Evolutionary conservation across 768 basidiomycete genomes (phyloP).

Genomic region (Phylloporus rhodoxanthus): DNA sequence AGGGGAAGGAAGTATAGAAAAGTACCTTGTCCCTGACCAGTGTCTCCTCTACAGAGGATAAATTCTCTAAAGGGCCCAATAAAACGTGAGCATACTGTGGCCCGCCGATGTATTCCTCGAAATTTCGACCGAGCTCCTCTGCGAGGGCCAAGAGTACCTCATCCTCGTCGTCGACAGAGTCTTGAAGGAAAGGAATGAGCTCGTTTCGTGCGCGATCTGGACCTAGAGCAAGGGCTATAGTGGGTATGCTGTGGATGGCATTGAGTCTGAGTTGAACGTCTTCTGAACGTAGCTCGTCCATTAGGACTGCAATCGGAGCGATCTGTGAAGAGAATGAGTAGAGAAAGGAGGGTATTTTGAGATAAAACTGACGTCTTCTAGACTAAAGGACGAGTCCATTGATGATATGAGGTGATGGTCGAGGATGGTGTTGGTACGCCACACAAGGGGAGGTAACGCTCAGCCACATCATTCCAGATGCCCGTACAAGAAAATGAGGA

Average conservation of each 20-base stretch:
- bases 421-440: slow-evolving; percentile 15
- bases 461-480: slow-evolving; percentile 35
- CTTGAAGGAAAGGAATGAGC: slow-evolving; percentile 93
- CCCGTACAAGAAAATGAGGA: slow-evolving; percentile 44
- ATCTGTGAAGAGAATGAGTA: slow-evolving; percentile 45
- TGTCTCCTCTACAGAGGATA: slow-evolving; percentile 96
- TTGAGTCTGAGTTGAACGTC: slow-evolving; percentile 95
- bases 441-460: slow-evolving; percentile 8
- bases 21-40: slow-evolving; percentile 93
- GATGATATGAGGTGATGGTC: not conserved
- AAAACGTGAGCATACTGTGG: slow-evolving; percentile 79
- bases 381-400: slow-evolving; percentile 63
- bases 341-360: slow-evolving; percentile 2
- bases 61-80: slow-evolving; percentile 88
- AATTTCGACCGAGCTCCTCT: slow-evolving; percentile 87
- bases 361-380: slow-evolving; percentile 57
- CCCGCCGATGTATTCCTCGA: slow-evolving; percentile 94
- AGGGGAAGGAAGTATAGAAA: slow-evolving; percentile 5
- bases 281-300: slow-evolving; percentile 97
- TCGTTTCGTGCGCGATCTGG: slow-evolving; percentile 93
- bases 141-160: slow-evolving; percentile 94
- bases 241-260: slow-evolving; percentile 95
- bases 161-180: slow-evolving; percentile 99
- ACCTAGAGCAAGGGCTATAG: slow-evolving; percentile 94
- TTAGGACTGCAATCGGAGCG: slow-evolving; percentile 91